Evolutionary conservation across 257 asterid species (phyloP).

Genomic region (Solanum paucissectum): DNA sequence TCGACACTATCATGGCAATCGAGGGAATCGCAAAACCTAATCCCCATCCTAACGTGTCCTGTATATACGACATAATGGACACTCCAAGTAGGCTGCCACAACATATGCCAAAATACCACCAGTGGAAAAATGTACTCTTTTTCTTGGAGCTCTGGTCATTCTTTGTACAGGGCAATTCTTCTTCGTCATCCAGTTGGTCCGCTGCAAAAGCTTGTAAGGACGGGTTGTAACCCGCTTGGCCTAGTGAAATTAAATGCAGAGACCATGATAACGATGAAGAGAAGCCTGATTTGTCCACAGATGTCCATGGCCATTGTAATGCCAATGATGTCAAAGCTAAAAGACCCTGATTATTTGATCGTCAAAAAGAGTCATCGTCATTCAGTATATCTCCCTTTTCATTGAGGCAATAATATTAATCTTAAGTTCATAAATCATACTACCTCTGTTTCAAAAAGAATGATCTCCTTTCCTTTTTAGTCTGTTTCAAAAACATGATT

Average conservation of each 20-base stretch:
- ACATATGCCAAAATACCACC: conserved; percentile 92
- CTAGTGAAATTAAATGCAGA: conserved; percentile 67
- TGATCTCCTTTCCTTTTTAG: too few species aligned
- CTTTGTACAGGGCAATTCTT: conserved; percentile 25
- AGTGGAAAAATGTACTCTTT: conserved; percentile 69
- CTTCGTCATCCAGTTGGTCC: conserved; percentile 46
- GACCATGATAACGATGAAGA: conserved; percentile 45
- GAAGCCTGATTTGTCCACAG: conserved; percentile 16
- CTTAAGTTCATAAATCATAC: not conserved
- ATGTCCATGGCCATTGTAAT: conserved; percentile 45
- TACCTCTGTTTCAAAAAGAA: too few species aligned
- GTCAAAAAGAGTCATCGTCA: not conserved
- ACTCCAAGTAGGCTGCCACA: conserved; percentile 82
- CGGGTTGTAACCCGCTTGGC: conserved; percentile 81
- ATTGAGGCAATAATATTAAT: not conserved
- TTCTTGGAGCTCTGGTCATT: conserved; percentile 16
- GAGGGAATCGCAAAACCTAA: conserved; percentile 83
- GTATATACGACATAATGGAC: conserved; percentile 69
- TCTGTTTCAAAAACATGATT: too few species aligned
- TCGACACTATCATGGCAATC: conserved; percentile 40
- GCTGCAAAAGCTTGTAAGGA: conserved; percentile 94
- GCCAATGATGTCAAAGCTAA: conserved; percentile 63
- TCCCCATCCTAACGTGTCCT: conserved; percentile 87
- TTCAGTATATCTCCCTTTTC: not conserved
- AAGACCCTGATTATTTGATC: conserved; percentile 42